These are phyloP conservation scores for Nitzschia sp. DNA, from an alignment of 108 stramenopile species.

Conservation along the genomic window DNA sequence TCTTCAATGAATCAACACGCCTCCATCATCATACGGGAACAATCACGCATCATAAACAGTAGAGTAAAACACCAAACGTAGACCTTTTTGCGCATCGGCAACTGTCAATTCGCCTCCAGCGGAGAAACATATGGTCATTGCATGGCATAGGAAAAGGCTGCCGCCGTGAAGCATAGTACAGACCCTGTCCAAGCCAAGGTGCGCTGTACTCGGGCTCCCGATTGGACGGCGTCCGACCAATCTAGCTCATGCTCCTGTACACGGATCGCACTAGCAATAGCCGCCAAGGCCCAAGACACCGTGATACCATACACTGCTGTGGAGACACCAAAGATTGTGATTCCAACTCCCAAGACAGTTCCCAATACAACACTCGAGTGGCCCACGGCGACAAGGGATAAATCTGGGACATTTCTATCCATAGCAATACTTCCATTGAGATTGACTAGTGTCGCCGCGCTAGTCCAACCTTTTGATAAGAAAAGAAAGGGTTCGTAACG, in stretches of 20 bases:
- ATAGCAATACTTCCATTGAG: conserved; percentile 62
- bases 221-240: neutral
- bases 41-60: too few relatives aligned
- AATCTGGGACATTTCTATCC: conserved; percentile 11
- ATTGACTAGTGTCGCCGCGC: conserved; percentile 78
- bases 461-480: conserved; percentile 74
- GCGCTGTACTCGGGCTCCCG: neutral
- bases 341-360: conserved; percentile 53
- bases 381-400: conserved; percentile 44
- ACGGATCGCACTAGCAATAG: conserved; percentile 26
- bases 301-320: conserved; percentile 64
- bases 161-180: neutral
- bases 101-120: too few relatives aligned
- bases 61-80: too few relatives aligned
- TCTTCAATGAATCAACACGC: too few relatives aligned
- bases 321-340: conserved; percentile 34
- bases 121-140: too few relatives aligned
- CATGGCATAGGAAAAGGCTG: neutral
- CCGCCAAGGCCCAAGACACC: conserved; percentile 71
- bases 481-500: conserved; percentile 42
- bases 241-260: neutral
- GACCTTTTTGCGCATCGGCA: too few relatives aligned
- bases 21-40: too few relatives aligned
- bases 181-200: neutral
- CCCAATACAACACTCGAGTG: conserved; percentile 60